A percentile compares a stretch with the other conserved stretches of the same genome.
Evolutionary conservation across 257 asterid genomes (phyloP).

Genomic region (Cynanchum wilfordii): DNA sequence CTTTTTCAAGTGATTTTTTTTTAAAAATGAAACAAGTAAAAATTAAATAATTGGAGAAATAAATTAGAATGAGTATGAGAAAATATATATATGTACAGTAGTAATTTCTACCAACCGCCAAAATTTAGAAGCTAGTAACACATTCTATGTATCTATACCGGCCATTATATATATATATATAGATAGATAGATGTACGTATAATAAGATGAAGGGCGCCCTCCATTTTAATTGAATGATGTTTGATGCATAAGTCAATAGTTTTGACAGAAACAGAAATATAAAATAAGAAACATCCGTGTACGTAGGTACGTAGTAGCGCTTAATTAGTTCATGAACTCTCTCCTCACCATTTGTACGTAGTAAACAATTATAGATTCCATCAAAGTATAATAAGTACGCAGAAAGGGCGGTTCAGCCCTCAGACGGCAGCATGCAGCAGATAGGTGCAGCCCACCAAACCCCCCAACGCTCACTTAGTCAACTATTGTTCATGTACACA

Average conservation of each 20-base stretch:
- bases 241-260: constrained; percentile 12
- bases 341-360: too few relatives aligned
- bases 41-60: too few relatives aligned
- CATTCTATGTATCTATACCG: constrained; percentile 15
- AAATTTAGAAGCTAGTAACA: background rate
- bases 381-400: constrained; percentile 4
- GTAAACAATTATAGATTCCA: background rate
- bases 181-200: too few relatives aligned
- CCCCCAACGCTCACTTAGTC: background rate
- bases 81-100: background rate
- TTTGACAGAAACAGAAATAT: constrained; percentile 1
- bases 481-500: background rate
- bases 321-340: constrained; percentile 13
- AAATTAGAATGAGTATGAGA: too few relatives aligned
- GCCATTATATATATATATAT: background rate
- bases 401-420: constrained; percentile 1
- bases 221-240: background rate
- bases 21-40: too few relatives aligned
- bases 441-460: constrained; percentile 17
- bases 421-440: constrained; percentile 10
- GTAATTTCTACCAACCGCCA: background rate
- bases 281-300: constrained; percentile 16
- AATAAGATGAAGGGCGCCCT: too few relatives aligned
- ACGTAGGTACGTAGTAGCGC: background rate
- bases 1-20: too few relatives aligned